phyloP scores from a whole-genome alignment of 768 basidiomycete genomes.

The Grammothele lineata region DNA sequence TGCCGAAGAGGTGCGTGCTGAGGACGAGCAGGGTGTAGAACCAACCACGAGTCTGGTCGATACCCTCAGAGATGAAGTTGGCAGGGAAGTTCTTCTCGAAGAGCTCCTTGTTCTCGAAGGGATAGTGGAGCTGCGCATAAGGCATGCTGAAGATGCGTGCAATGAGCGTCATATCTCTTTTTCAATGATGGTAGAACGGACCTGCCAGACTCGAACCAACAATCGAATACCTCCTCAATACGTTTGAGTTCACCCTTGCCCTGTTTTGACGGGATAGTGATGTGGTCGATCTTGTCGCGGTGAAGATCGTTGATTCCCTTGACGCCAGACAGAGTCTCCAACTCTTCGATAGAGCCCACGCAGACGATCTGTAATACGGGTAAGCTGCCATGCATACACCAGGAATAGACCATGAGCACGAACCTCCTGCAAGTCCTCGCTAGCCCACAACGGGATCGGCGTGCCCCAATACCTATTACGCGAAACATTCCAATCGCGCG shows the following conservation, averaged over 20 bases:
- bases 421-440: constrained; percentile 90
- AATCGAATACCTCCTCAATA: constrained; percentile 98
- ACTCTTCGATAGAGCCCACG: constrained; percentile 82
- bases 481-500: constrained; percentile 99
- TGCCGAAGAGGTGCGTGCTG: constrained; percentile 91
- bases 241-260: constrained; percentile 86
- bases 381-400: no score
- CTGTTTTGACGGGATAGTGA: constrained; percentile 89
- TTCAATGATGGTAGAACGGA: constrained; percentile 33
- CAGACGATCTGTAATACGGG: not conserved
- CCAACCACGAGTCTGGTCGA: constrained; percentile 99
- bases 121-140: constrained; percentile 95
- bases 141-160: constrained; percentile 71
- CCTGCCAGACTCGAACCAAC: constrained; percentile 99
- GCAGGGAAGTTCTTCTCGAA: constrained; percentile 89
- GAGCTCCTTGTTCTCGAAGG: constrained; percentile 91
- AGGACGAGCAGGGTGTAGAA: constrained; percentile 97
- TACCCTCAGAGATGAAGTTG: constrained; percentile 96
- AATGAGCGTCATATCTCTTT: not conserved
- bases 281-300: constrained; percentile 90
- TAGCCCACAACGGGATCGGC: constrained; percentile 94
- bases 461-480: constrained; percentile 99
- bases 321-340: constrained; percentile 82
- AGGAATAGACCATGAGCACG: not conserved
- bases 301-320: constrained; percentile 87